Evolutionary conservation across 495 filamentous ascomycete genomes (phyloP), one percentile per base, ranked within the genome.

Genomic region (Hyaloscypha finlandica): DNA sequence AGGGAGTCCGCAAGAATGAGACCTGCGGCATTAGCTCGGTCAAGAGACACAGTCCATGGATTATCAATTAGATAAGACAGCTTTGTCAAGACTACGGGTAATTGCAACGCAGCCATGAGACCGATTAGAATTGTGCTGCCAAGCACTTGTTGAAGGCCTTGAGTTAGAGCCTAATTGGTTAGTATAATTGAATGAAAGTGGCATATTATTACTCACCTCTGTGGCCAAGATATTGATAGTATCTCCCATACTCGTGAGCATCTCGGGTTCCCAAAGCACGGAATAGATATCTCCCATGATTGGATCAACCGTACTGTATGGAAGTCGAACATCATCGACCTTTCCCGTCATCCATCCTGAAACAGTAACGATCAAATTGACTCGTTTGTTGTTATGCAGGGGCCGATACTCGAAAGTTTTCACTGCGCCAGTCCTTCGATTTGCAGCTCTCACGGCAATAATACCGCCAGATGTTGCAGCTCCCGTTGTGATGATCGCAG

Each of bases 281-380:
- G 96, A 98, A 78, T 98, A 99, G 25, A 99, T 86, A 79, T 99
- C 95, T 37, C 95, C 95, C 95, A 99, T 98, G 66, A 97, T 86
- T 0, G 95, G 93, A 76, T 98, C 94, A 4, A 99, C 89, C 3
- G 95, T 99, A 78, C 92, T 96, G 77, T 88, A 99, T 16, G 95
- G 95, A 67, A 99, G 76, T 64, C 95, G 90, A 48, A 98, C 93
- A 77, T 99, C 95, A 77, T 99, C 95, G 48, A 96, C 88, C 75
- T 96, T 97, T 64, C 95, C 94, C 52, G 91, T 97, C 93, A 99
- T 96, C 95, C 95, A 99, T 12, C 95, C 95, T 6, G 94, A 91
- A 32, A 99, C 86, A 1, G 96, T 97, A 55, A 99, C 88, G 70
- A 99, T 98, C 31, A 99, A 81, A 72, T 98, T 98, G 48, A 97